Evolutionary conservation across 192 early-diverging fungal genomes (phyloP), one percentile per base, ranked within the genome.

Genomic region (Umbelopsis isabellina): DNA sequence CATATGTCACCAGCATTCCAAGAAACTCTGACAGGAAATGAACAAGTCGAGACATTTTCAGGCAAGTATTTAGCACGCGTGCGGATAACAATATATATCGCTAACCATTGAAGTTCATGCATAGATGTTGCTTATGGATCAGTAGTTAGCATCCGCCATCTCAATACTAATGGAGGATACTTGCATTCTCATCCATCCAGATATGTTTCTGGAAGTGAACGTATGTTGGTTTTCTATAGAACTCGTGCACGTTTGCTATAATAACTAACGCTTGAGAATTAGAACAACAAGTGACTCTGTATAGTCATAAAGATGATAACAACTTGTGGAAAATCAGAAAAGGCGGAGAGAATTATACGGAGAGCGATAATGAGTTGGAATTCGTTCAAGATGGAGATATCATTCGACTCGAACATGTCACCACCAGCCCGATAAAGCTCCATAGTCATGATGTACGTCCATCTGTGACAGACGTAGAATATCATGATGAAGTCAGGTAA

Each of bases 1-100:
- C 97, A 97, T 74, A 95, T 98, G 93, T 90, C 89, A 74, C 86
- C 92, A 33, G 86, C 87, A 68, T 97, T 98, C 84, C 94, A 97
- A 77, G 88, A 89, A 68, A 89, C 90, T 30, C 83, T 98, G 3
- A 72, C 73, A 3, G 95, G 93, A 20, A 88, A 86, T 73, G 80
- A 83, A 22, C 58, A 90, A 23, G 12, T 76, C 49, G 82, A 83
- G 65, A 82, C 77, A 10, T 77, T 79, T n/a, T 47, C 79, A 76
- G 83, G 87, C 64, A 72, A 85, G 66, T 85, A 37, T 45, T 41
- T 2, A 0, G 22, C 18, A 7, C 52, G 15, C 37, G n/a, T 35
- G 37, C 49, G 45, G 21, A 50, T 46, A 66, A 3, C 46, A 46
- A 21, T 21, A 13, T 50, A 16, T 25, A 25, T 50, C 2, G 21